Percentiles rank a stretch among this genome's conserved stretches.
Conservation (phyloP, 441 rosid genomes). For the Dalechampia spathulata region DNA sequence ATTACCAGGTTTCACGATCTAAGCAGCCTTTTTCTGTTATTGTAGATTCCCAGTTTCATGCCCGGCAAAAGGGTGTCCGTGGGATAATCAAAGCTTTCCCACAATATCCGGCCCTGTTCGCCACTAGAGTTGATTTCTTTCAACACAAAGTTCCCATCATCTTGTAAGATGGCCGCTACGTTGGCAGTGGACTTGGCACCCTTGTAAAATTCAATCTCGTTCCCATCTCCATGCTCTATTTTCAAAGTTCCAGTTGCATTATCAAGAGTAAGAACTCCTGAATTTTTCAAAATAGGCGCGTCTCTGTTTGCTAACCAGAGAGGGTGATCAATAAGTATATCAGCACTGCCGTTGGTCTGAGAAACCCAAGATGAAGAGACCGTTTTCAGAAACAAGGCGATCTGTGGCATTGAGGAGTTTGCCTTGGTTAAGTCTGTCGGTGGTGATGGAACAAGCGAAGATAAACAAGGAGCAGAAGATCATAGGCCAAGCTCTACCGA, state of each 20-base stretch:
- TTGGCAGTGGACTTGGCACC: not conserved
- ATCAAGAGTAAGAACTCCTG: slow-evolving; percentile 16
- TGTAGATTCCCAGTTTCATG: slow-evolving; percentile 27
- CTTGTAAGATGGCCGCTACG: not conserved
- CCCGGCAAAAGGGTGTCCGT: slow-evolving; percentile 30
- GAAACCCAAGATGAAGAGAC: not conserved
- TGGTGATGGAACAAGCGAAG: not conserved
- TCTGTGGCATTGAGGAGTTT: not conserved
- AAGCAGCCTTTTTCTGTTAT: slow-evolving; percentile 11
- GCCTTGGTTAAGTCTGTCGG: not conserved
- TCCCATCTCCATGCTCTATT: not conserved
- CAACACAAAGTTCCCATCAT: not conserved
- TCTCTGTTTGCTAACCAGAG: slow-evolving; percentile 29
- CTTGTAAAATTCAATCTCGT: not conserved
- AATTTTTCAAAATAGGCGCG: slow-evolving; percentile 11
- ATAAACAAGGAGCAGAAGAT: not conserved
- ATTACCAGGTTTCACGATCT: slow-evolving; percentile 22
- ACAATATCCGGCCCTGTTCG: too few relatives aligned
- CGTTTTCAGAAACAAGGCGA: not conserved
- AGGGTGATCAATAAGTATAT: not conserved
- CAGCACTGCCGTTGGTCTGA: not conserved
- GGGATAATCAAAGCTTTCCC: slow-evolving; percentile 33
- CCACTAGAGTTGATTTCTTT: not conserved
- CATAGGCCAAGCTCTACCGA: not conserved
- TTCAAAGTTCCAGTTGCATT: slow-evolving; percentile 15